Conservation (phyloP, 176 grass and related monocot species). For the Melocanna baccifera region DNA sequence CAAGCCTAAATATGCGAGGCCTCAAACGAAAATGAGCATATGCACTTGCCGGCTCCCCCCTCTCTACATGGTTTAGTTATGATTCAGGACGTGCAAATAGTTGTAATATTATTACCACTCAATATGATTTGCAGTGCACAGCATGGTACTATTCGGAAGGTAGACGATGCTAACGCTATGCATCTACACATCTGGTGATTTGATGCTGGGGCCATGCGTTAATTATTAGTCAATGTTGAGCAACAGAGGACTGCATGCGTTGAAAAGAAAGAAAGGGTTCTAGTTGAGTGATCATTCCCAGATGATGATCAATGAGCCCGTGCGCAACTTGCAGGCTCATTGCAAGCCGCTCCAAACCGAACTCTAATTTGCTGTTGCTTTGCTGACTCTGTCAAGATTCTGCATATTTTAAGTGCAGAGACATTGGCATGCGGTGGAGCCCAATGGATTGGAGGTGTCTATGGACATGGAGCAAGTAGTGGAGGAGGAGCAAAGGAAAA, state of each 20-base stretch:
- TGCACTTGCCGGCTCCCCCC: background rate
- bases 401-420: background rate
- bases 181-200: background rate
- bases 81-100: background rate
- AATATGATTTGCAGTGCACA: background rate
- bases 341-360: background rate
- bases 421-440: slow-evolving; percentile 25
- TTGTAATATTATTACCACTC: background rate
- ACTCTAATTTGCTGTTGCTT: slow-evolving; percentile 21
- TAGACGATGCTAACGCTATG: background rate
- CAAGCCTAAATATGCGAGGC: too few species aligned
- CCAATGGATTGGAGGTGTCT: background rate
- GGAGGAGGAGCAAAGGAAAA: background rate
- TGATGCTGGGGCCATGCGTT: background rate
- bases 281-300: background rate
- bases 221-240: background rate
- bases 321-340: background rate
- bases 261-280: background rate
- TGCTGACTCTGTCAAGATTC: background rate
- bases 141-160: background rate
- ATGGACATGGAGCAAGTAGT: background rate
- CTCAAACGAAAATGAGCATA: too few species aligned
- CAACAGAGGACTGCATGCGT: background rate
- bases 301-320: background rate
- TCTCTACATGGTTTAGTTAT: background rate